Conservation (phyloP, 495 filamentous ascomycete species). For the Aspergillus wentii region DNA sequence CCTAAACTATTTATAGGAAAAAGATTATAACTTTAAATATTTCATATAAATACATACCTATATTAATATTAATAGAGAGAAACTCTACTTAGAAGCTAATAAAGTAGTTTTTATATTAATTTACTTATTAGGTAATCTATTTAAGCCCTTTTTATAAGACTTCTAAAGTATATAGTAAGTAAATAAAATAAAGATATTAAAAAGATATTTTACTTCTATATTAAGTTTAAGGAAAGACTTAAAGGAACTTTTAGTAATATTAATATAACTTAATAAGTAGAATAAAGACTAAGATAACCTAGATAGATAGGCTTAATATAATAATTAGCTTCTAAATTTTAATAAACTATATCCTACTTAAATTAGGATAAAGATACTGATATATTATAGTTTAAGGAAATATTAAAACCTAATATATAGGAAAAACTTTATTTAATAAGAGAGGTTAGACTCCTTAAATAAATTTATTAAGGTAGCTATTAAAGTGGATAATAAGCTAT, state of each 20-base stretch:
- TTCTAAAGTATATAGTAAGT: too few species aligned
- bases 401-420: neutral
- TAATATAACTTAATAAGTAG: too few species aligned
- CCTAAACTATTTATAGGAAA: too few species aligned
- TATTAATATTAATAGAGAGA: too few species aligned
- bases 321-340: constrained; percentile 11
- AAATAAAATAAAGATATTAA: too few species aligned
- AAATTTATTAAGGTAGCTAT: neutral
- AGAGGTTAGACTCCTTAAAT: neutral
- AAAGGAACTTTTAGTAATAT: constrained; percentile 6
- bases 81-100: too few species aligned
- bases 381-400: constrained; percentile 9
- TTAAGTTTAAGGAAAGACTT: constrained; percentile 20
- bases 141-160: too few species aligned
- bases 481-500: neutral
- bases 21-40: too few species aligned
- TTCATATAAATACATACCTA: too few species aligned
- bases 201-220: constrained; percentile 12
- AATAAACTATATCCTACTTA: constrained; percentile 11
- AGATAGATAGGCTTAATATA: constrained; percentile 5
- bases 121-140: too few species aligned
- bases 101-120: too few species aligned
- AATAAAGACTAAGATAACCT: neutral
- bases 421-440: neutral
- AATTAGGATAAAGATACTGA: constrained; percentile 6